Evolutionary conservation across 768 basidiomycete genomes (phyloP).

Genomic region (Lentinula edodes): DNA sequence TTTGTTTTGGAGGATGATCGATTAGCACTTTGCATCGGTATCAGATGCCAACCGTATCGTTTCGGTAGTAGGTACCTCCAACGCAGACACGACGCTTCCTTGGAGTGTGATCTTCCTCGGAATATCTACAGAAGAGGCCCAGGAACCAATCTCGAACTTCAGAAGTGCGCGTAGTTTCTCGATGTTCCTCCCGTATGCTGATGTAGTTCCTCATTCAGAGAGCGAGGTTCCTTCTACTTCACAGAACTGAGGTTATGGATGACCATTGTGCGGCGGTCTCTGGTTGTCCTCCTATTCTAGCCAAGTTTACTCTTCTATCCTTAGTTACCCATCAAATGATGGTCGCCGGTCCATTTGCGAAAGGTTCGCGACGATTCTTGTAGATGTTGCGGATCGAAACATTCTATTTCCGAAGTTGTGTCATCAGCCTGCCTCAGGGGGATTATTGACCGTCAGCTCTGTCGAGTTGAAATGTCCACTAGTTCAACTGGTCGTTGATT

Average conservation of each 20-base stretch:
- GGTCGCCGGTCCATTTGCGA: constrained; percentile 26
- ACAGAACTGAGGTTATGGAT: constrained; percentile 47
- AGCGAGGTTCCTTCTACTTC: constrained; percentile 23
- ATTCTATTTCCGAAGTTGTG: constrained; percentile 46
- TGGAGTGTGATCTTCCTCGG: constrained; percentile 43
- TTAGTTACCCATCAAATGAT: constrained; percentile 34
- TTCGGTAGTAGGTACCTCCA: neutral
- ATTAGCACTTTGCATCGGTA: too few species aligned
- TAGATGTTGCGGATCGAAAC: constrained; percentile 35
- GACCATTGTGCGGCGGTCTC: constrained; percentile 49
- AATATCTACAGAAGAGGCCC: constrained; percentile 14
- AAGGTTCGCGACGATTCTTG: constrained; percentile 33
- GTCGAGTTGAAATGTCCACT: constrained; percentile 22
- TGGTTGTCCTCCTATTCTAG: constrained; percentile 47
- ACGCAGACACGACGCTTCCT: constrained; percentile 22
- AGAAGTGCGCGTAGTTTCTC: constrained; percentile 4
- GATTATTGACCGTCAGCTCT: constrained; percentile 14
- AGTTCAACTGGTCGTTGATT: constrained; percentile 37
- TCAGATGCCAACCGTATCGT: too few species aligned
- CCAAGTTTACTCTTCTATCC: constrained; percentile 29
- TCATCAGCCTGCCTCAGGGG: constrained; percentile 43
- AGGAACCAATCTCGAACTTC: constrained; percentile 13
- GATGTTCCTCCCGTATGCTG: constrained; percentile 2
- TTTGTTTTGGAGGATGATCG: too few species aligned
- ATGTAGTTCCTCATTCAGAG: neutral